phyloP scores from a whole-genome alignment of 2,329 filamentous ascomycete genomes.

The Verticillium nubilum region DNA sequence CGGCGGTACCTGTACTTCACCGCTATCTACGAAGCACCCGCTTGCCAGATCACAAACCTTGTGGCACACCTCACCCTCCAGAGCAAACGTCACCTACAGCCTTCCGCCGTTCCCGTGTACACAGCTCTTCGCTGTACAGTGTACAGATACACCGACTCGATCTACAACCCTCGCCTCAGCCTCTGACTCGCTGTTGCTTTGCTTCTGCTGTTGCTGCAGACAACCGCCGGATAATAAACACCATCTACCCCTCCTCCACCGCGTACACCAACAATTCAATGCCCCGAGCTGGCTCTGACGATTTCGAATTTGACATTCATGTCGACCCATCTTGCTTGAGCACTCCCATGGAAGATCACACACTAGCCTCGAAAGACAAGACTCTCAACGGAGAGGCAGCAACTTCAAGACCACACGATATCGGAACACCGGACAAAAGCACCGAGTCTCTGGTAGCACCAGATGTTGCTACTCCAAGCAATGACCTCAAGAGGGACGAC shows the following conservation, averaged over 20 bases:
- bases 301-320: conserved; percentile 42
- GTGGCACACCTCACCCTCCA: not conserved
- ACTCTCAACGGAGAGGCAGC: not conserved
- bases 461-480: not conserved
- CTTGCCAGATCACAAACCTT: not conserved
- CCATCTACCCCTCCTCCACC: not conserved
- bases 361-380: conserved; percentile 6
- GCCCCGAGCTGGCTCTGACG: conserved; percentile 5
- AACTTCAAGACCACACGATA: not conserved
- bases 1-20: not conserved
- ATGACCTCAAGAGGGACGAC: not conserved
- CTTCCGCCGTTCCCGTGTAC: not conserved
- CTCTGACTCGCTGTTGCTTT: not conserved
- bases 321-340: conserved; percentile 39
- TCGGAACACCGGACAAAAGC: too few relatives aligned
- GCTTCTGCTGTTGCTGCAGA: not conserved
- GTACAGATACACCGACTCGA: not conserved
- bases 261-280: not conserved
- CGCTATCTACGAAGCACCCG: not conserved
- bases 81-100: not conserved
- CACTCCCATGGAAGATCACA: conserved; percentile 33
- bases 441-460: not conserved
- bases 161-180: not conserved
- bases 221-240: not conserved
- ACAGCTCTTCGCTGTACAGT: not conserved